phyloP scores from a whole-genome alignment of 2,329 filamentous ascomycete species.

The Scedosporium aurantiacum region DNA sequence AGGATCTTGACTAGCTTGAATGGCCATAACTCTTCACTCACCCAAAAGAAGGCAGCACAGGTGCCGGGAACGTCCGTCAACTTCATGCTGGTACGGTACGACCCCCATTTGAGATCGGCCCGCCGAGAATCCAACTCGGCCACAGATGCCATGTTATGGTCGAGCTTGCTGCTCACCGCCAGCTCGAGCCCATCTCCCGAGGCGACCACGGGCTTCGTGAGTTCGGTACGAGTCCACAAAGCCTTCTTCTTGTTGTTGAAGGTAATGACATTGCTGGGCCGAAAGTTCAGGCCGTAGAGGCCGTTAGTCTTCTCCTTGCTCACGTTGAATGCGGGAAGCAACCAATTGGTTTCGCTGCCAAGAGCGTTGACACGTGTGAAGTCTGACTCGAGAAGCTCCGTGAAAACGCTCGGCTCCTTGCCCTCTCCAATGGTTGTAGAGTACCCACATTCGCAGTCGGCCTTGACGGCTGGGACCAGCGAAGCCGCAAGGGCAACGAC shows the following conservation, averaged over 20 bases:
- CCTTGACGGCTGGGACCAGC: slow-evolving; percentile 11
- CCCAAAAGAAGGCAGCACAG: slow-evolving; percentile 73
- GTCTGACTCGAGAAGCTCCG: slow-evolving; percentile 60
- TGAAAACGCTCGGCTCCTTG: slow-evolving; percentile 41
- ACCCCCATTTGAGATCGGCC: slow-evolving; percentile 57
- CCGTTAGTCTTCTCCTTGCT: slow-evolving; percentile 47
- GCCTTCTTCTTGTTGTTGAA: slow-evolving; percentile 29
- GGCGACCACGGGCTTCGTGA: slow-evolving; percentile 26
- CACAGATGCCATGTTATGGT: slow-evolving; percentile 43
- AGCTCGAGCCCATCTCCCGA: slow-evolving; percentile 44
- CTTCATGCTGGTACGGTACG: slow-evolving; percentile 57
- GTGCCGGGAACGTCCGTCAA: slow-evolving; percentile 51
- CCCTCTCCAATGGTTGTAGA: slow-evolving; percentile 36
- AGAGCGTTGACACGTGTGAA: slow-evolving; percentile 47
- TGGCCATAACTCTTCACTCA: slow-evolving; percentile 21
- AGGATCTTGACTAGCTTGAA: too few species aligned
- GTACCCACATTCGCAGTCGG: slow-evolving; percentile 65
- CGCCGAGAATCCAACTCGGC: slow-evolving; percentile 54
- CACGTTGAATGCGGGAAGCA: slow-evolving; percentile 55
- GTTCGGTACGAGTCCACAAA: slow-evolving; percentile 25
- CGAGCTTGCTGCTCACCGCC: slow-evolving; percentile 34
- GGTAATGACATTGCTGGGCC: slow-evolving; percentile 42
- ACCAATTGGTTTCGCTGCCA: slow-evolving; percentile 48
- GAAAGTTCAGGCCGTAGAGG: slow-evolving; percentile 54
- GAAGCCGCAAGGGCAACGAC: slow-evolving; percentile 1